Base-by-base conservation (phyloP, 139 green algal species). In the Desmodesmus armatus region DNA sequence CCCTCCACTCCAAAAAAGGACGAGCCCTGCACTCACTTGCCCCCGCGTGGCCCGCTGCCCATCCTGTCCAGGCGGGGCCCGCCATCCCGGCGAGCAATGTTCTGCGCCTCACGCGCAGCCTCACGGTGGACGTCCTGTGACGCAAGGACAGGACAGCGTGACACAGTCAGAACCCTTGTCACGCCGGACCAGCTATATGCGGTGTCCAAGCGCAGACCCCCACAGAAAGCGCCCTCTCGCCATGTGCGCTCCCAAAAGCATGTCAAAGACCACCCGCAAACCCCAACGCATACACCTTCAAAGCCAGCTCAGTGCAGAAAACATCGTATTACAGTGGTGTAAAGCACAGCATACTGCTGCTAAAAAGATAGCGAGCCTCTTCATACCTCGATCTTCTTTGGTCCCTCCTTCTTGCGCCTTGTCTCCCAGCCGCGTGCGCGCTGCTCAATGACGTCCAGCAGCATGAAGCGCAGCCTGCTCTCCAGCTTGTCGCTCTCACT, bases 351-450 rank as follows among this genome's bases (percentile, higher is more conserved):
- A n/a, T n/a, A n/a, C n/a, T n/a, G n/a, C n/a, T n/a, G n/a, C n/a
- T n/a, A n/a, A n/a, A n/a, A n/a, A n/a, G n/a, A n/a, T n/a, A n/a
- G n/a, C n/a, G n/a, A n/a, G n/a, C n/a, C n/a, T n/a, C n/a, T n/a
- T n/a, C 70, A n/a, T 25, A 84, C 60, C 78, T 84, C 82, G 63
- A 99, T 98, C 79, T 91, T 97, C 92, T 98, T 99, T 78, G 96
- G 96, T 23, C 96, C 96, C 88, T 98, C 96, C 25, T 86, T 89
- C 89, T 97, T 95, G 35, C 90, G 91, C n/a, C 96, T 93, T 25
- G 85, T 84, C 81, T 91, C 74, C 95, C 95, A 98, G 29, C 89
- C 85, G 13, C 83, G 37, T 15, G 25, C 19, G 11, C 92, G 88
- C 86, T 94, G 71, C 37, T 96, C 95, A 6, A 95, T 66, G 25